Evolutionary conservation across 2,329 filamentous ascomycete genomes (phyloP), one percentile per base, ranked within the genome.

Genomic region (Aspergillus chevalieri): DNA sequence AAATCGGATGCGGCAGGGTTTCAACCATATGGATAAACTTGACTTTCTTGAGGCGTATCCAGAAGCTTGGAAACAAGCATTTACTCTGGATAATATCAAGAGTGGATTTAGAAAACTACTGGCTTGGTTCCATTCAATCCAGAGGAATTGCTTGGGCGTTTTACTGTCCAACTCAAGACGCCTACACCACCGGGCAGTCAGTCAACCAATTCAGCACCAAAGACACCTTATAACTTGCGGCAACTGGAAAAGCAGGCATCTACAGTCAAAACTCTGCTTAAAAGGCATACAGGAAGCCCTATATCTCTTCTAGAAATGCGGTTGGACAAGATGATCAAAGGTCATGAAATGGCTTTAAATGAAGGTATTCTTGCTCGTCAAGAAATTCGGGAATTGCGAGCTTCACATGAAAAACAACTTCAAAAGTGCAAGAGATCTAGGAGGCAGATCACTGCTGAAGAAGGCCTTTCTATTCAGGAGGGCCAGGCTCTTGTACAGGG

Each of bases 21-120:
- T 69, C 55, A 44, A 52, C 59, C 60, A 57, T 51, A 60, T 64
- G 57, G 53, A 52, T 19, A 47, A 47, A 34, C 8, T 48, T 46
- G 43, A 46, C 36, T 48, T 51, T 43, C 19, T 48, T 36, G 26
- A 43, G n/a, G 36, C 36, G 14, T 52, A 47, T 49, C 47, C 39
- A 8, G 15, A 42, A 8, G 47, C 47, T n/a, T 26, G 30, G 26
- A 9, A 22, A 7, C 6, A 26, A 19, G 47, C 24, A 6, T 52
- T 52, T 21, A 44, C 24, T 3, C 5, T 7, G 3, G 17, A 19
- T 7, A 52, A 41, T 44, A 52, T 52, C 8, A n/a, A 47, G 38
- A 48, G 21, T 43, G 28, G 19, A 9, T 52, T 36, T 36, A 36
- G 33, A 36, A 7, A 36, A 7, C 33, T 12, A 36, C 33, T 36